Conservation (phyloP, 441 rosid species). For the Biscutella laevigata region DNA sequence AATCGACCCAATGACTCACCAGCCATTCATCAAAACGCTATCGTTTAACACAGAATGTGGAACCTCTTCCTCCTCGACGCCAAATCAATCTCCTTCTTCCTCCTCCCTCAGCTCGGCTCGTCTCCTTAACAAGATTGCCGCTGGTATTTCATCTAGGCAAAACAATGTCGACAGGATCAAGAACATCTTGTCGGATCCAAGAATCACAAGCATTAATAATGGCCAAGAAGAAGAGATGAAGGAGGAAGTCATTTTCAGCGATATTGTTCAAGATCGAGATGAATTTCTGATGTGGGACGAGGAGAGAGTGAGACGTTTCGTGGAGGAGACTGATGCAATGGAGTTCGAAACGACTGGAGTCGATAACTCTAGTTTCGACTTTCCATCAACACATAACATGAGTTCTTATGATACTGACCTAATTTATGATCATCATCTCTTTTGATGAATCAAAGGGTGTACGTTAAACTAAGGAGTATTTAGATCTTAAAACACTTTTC, state of each 20-base stretch:
- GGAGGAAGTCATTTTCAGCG: too few species aligned
- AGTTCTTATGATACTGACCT: not conserved
- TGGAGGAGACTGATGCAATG: constrained; percentile 11
- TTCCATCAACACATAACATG: not conserved
- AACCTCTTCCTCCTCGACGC: not conserved
- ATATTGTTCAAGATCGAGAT: too few species aligned
- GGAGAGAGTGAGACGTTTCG: constrained; percentile 9
- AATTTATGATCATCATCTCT: not conserved
- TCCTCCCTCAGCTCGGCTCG: constrained; percentile 2
- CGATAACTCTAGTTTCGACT: not conserved
- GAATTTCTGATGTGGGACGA: constrained; percentile 18
- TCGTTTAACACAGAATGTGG: not conserved
- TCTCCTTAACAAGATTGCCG: constrained; percentile 16
- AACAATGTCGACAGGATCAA: constrained; percentile 5
- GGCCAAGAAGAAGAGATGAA: not conserved
- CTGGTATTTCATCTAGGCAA: constrained; percentile 5
- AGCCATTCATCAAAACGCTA: constrained; percentile 24
- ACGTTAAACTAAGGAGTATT: too few species aligned
- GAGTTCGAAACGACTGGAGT: not conserved
- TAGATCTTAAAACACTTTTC: too few species aligned
- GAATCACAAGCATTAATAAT: not conserved
- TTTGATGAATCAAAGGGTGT: not conserved
- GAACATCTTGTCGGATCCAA: constrained; percentile 10
- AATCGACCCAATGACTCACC: constrained; percentile 69
- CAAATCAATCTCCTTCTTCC: not conserved